Base-by-base conservation (phyloP, 1,284 basidiomycete genomes). In the Ceratobasidium sp. region DNA sequence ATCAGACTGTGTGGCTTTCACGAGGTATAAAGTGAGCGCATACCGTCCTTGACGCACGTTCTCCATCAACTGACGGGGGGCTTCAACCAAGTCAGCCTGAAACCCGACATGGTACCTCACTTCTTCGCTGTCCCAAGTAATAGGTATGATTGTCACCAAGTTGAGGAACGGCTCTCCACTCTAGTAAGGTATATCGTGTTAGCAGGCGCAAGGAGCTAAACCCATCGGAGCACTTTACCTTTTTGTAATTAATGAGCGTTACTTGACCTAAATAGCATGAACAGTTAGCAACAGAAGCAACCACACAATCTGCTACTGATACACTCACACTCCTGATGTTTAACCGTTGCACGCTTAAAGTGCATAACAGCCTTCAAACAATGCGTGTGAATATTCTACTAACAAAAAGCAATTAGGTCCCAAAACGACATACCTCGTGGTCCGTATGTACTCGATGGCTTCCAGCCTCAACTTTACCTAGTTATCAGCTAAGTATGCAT, bases 31-130 rank as follows among this genome's bases (percentile, higher is more conserved):
- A 58, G 7, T 23, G 49, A 47, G 49, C 11, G 58, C 66, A 35
- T 21, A 70, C 66, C 66, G 57, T 70, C 66, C 66, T 32, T 21
- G 49, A 23, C 66, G 66, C n/a, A 70, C 66, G 21, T 70, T 70
- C 14, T 70, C 66, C 66, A 70, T 70, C 41, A 70, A 18, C 18
- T 70, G 66, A 16, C 66, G 54, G 1, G 66, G 66, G 7, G 66
- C 66, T 21, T 70, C 66, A 30, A 70, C 66, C 54, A 70, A 58
- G 43, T 70, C 66, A 16, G 66, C 66, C 43, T 70, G 66, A 55
- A 70, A 70, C 11, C 66, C 66, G 35, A 70, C 66, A 23, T 70
- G 66, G 28, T 70, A 70, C 1, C 66, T 32, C 4, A 70, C 38
- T 49, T 70, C 38, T 43, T 70, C 66, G 11, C 52, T 46, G 28